These are phyloP conservation scores for Tulasnella calospora DNA, from an alignment of 768 basidiomycete species.

Conservation along the genomic window DNA sequence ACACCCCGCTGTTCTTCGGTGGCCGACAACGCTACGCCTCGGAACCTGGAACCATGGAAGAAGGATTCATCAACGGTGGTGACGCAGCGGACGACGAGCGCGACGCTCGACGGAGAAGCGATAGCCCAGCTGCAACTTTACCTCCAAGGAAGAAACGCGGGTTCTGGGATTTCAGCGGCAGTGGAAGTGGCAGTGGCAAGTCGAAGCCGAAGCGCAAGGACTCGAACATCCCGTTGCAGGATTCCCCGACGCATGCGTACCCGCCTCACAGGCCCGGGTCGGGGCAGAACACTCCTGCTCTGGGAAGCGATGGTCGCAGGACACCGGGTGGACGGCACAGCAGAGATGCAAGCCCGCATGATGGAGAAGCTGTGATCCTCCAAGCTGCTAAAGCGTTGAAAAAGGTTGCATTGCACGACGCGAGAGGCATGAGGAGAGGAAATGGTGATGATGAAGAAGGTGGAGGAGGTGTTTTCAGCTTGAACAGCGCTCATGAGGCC, in stretches of 20 bases:
- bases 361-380: not conserved
- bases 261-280: not conserved
- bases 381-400: conserved; percentile 61
- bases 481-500: conserved; percentile 55
- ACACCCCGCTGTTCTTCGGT: conserved; percentile 14
- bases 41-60: conserved; percentile 15
- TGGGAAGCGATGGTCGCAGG: not conserved
- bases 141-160: not conserved
- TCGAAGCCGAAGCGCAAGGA: not conserved
- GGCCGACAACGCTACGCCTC: conserved; percentile 12
- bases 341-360: not conserved
- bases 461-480: conserved; percentile 34
- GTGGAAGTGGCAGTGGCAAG: not conserved
- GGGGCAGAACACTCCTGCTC: not conserved
- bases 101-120: not conserved
- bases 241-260: conserved; percentile 16
- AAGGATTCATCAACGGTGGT: not conserved
- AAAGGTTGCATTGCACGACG: conserved; percentile 69
- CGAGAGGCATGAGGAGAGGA: conserved; percentile 58
- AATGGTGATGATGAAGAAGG: conserved; percentile 36
- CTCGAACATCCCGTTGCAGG: conserved; percentile 11
- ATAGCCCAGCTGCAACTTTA: not conserved
- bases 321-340: not conserved
- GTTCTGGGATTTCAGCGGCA: not conserved
- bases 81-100: not conserved